Conservation (phyloP, 768 basidiomycete species). For the Crepidotus variabilis region DNA sequence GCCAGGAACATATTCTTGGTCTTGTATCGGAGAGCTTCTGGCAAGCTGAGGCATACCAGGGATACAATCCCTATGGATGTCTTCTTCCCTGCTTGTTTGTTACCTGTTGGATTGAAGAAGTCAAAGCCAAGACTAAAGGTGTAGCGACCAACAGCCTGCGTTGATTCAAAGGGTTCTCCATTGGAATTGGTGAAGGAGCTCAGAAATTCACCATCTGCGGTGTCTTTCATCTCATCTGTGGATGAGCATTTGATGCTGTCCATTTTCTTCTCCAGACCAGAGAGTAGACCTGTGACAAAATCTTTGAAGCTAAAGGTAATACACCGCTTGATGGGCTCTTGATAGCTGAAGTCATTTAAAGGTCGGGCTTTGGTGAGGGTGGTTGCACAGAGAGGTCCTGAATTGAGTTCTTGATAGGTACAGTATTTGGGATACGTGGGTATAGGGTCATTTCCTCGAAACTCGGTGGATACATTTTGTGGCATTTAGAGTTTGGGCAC, state of each 20-base stretch:
- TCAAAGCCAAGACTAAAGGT: conserved; percentile 29
- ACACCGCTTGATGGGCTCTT: conserved; percentile 17
- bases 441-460: conserved; percentile 5
- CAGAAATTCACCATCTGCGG: conserved; percentile 24
- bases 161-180: conserved; percentile 17
- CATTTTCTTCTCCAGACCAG: no score
- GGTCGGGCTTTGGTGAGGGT: conserved; percentile 1
- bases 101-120: conserved; percentile 32
- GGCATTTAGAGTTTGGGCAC: conserved; percentile 13
- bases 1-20: conserved; percentile 35
- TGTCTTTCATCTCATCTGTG: conserved; percentile 22
- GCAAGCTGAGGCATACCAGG: conserved; percentile 32
- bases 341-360: neutral
- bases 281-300: no score
- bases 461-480: conserved; percentile 11
- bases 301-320: conserved; percentile 16
- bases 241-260: no score
- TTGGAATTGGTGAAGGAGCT: conserved; percentile 22
- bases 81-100: conserved; percentile 23
- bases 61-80: conserved; percentile 23
- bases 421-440: conserved; percentile 12
- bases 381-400: conserved; percentile 6
- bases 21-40: conserved; percentile 24
- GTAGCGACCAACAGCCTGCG: conserved; percentile 15
- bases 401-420: conserved; percentile 2